Evolutionary conservation across 495 filamentous ascomycete species (phyloP), one percentile per base, ranked within the genome.

Genomic region (Tirmania nivea): DNA sequence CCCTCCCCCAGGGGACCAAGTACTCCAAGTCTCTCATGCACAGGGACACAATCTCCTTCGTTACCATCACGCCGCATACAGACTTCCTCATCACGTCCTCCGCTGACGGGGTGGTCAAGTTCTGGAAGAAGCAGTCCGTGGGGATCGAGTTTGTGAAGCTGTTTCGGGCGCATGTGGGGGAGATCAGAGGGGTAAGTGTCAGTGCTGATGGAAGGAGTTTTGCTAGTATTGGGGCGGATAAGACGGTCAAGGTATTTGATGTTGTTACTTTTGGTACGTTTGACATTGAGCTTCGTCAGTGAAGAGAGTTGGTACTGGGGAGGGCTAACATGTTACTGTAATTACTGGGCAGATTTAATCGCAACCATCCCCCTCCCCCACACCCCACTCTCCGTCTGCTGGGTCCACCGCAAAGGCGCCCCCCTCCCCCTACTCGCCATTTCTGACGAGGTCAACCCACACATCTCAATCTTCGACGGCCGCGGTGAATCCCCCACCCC

Each of bases 1-100:
- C 92, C 52, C 78, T 99, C 6, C 90, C 90, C 4, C 75, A 77
- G 37, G 83, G 83, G 47, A 55, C 75, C 16, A 80, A 85, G 11
- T 99, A 99, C 67, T 94, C 84, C 49, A 94, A 88, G 63, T 96
- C 90, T 34, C 71, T 99, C 57, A 99, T 99, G 90, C 90, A 99
- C 71, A 87, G 89, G 67, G 90, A 96, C 56, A 86, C 93, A 69
- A 68, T 96, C 50, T 75, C 80, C 39, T 95, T 84, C 59, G 74
- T 84, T 55, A 88, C 81, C 6, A 75, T 95, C 55, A 90, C 92
- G 1, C 90, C 87, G 1, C 70, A 75, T 45, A 94, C 90, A 52
- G 90, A 94, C 56, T 96, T 99, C 63, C 69, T 96, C 25, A 89
- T 99, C 51, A 96, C 90, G 2, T 84, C 79, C 58, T 95, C 88